Evolutionary conservation across 208 protist genomes (phyloP).

Genomic region (Phytomonas sp.): DNA sequence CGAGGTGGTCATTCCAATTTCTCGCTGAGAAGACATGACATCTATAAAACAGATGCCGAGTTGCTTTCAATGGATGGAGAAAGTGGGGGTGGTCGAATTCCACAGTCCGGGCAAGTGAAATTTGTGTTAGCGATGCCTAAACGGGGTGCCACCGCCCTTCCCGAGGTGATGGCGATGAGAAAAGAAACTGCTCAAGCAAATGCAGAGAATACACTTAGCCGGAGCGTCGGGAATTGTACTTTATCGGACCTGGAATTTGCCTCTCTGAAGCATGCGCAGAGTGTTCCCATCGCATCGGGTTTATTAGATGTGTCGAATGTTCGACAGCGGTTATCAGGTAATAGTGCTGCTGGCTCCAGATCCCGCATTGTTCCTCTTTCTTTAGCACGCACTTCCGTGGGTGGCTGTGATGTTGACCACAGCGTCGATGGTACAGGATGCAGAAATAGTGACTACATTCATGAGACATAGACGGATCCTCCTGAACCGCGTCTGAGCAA

Average conservation of each 20-base stretch:
- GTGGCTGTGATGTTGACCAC: not conserved
- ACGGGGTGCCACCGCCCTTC: not conserved
- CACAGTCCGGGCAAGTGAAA: not conserved
- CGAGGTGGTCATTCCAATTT: not conserved
- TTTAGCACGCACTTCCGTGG: not conserved
- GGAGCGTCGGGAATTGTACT: not conserved
- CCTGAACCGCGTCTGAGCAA: not conserved
- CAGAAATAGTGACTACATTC: not conserved
- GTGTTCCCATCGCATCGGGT: not conserved
- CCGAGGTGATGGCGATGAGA: not conserved
- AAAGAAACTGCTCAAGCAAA: not conserved
- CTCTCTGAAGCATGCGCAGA: not conserved
- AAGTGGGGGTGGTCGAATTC: not conserved
- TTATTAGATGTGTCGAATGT: not conserved
- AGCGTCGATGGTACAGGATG: not conserved
- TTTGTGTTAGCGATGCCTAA: slow-evolving; percentile 1
- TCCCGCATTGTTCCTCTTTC: not conserved
- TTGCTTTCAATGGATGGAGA: not conserved
- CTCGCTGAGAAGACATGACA: not conserved
- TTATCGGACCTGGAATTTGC: not conserved
- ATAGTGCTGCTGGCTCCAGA: not conserved
- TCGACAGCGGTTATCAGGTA: not conserved
- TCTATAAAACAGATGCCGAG: not conserved
- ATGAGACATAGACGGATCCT: not conserved
- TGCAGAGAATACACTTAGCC: not conserved